Conservation (phyloP, 805 yeast genomes). For the Candida methanosorbosa region DNA sequence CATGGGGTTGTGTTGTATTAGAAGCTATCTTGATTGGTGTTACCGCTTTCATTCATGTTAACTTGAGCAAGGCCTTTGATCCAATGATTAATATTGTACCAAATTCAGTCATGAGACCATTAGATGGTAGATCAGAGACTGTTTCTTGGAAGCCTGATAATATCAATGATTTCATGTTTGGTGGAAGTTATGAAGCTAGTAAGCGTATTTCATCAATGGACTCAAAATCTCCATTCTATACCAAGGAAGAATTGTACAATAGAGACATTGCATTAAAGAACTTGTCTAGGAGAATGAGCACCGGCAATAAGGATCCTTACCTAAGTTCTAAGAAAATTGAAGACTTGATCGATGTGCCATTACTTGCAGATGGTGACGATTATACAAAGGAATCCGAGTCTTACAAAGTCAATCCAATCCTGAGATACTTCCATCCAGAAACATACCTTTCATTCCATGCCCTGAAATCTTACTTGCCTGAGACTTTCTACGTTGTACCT, state of each 20-base stretch:
- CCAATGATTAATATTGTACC: constrained; percentile 52
- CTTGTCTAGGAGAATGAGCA: background rate
- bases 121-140: constrained; percentile 62
- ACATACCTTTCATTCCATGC: constrained; percentile 40
- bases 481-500: constrained; percentile 42
- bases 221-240: constrained; percentile 10
- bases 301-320: too few species aligned
- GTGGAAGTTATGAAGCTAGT: background rate
- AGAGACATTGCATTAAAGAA: background rate
- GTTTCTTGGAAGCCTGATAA: constrained; percentile 35
- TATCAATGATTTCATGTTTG: background rate
- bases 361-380: constrained; percentile 61
- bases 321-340: too few species aligned
- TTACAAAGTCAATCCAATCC: constrained; percentile 10
- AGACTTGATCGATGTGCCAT: constrained; percentile 33
- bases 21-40: constrained; percentile 56
- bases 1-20: constrained; percentile 89
- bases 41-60: constrained; percentile 63
- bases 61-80: constrained; percentile 58
- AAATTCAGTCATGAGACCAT: constrained; percentile 64
- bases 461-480: constrained; percentile 46
- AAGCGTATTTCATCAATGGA: constrained; percentile 2
- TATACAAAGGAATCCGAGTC: constrained; percentile 14
- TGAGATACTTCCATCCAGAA: constrained; percentile 49
- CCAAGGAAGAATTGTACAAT: constrained; percentile 7